Conservation (phyloP, 805 yeast species). For the Ogataea polymorpha region DNA sequence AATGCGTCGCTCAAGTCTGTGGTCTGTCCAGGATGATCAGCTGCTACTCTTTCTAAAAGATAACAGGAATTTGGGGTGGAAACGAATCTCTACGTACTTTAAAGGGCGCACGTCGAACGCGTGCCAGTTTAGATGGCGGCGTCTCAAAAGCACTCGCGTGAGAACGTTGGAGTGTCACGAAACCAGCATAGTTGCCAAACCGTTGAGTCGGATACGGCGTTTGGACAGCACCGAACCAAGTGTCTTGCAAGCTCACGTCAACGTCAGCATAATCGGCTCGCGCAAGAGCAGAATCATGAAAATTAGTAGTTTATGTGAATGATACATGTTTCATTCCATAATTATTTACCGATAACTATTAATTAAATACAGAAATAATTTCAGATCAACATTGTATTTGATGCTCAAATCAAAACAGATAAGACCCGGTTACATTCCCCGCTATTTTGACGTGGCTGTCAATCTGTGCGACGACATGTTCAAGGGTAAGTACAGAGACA, state of each 20-base stretch:
- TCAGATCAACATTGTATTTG: neutral
- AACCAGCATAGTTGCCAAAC: neutral
- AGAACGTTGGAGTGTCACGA: slow-evolving; percentile 14
- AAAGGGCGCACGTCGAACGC: slow-evolving; percentile 82
- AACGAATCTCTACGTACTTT: slow-evolving; percentile 76
- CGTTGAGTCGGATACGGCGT: slow-evolving; percentile 5
- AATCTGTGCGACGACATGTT: slow-evolving; percentile 90
- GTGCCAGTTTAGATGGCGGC: slow-evolving; percentile 86
- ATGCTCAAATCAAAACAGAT: slow-evolving; percentile 4
- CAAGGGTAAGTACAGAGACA: slow-evolving; percentile 70
- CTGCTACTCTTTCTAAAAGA: slow-evolving; percentile 74
- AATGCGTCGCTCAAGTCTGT: slow-evolving; percentile 34
- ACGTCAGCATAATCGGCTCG: slow-evolving; percentile 1
- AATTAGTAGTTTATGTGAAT: slow-evolving; percentile 2
- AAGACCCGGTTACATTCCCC: slow-evolving; percentile 15
- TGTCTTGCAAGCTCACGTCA: slow-evolving; percentile 58
- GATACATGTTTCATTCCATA: neutral
- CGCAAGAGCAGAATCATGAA: slow-evolving; percentile 1
- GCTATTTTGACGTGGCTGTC: slow-evolving; percentile 47
- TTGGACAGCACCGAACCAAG: slow-evolving; percentile 41
- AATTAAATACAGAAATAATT: neutral
- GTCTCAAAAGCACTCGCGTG: slow-evolving; percentile 48
- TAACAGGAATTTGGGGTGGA: slow-evolving; percentile 82
- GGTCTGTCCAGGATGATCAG: slow-evolving; percentile 77
- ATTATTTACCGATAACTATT: neutral